Percentiles rank a stretch among this genome's conserved stretches.
Conservation (phyloP, 2,329 filamentous ascomycete genomes). For the Didymella segeticola region DNA sequence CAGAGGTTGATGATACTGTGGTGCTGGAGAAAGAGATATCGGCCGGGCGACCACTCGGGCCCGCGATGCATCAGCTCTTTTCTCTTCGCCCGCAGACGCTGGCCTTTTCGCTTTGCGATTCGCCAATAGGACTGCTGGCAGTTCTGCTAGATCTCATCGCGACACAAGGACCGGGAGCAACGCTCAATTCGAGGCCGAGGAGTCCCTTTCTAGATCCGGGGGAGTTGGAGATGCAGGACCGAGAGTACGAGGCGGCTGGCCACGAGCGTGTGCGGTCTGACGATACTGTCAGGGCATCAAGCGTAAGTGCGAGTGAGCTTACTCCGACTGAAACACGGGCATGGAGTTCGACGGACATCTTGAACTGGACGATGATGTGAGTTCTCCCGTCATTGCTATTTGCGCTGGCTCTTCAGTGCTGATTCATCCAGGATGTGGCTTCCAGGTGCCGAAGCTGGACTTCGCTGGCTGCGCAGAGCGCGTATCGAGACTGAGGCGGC, state of each 20-base stretch:
- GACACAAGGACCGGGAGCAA: constrained; percentile 24
- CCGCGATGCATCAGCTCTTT: constrained; percentile 34
- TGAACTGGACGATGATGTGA: constrained; percentile 60
- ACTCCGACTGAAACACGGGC: background rate
- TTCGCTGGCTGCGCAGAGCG: constrained; percentile 54
- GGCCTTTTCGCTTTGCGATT: constrained; percentile 49
- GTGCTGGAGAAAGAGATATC: background rate
- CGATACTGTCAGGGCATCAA: constrained; percentile 2
- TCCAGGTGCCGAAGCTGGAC: constrained; percentile 27
- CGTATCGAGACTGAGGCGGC: constrained; percentile 29
- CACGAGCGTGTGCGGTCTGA: constrained; percentile 15
- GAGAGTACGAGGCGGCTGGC: constrained; percentile 11
- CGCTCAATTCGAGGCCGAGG: constrained; percentile 27
- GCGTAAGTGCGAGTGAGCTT: background rate
- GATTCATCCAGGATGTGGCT: constrained; percentile 14
- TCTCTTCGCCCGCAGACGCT: constrained; percentile 46
- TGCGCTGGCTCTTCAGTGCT: background rate
- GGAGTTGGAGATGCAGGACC: constrained; percentile 36
- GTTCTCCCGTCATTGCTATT: background rate
- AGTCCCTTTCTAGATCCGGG: constrained; percentile 43
- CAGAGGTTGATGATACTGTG: constrained; percentile 37
- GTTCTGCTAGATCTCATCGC: constrained; percentile 43
- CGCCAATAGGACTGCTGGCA: constrained; percentile 45
- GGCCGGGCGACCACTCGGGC: constrained; percentile 11
- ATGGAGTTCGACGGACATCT: constrained; percentile 58